Evolutionary conservation across 2,329 filamentous ascomycete genomes (phyloP).

Genomic region (Cladosporium sp.): DNA sequence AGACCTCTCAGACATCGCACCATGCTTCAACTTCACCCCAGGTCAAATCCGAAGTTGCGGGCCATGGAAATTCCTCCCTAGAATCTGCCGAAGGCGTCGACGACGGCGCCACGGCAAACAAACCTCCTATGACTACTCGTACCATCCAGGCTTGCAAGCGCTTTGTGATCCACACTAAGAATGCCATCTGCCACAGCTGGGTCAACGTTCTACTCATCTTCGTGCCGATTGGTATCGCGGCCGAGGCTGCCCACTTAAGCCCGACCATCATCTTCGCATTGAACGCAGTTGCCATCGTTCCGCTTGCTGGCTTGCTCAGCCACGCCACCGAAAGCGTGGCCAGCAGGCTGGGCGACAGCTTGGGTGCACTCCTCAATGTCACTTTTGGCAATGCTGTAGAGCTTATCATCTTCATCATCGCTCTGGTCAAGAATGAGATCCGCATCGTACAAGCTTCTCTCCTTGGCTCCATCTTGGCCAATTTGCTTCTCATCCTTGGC

Average conservation of each 20-base stretch:
- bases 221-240: conserved; percentile 71
- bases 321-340: conserved; percentile 50
- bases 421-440: conserved; percentile 76
- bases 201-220: conserved; percentile 74
- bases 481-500: conserved; percentile 81
- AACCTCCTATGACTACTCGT: conserved; percentile 46
- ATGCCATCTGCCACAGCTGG: conserved; percentile 68
- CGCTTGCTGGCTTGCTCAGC: conserved; percentile 45
- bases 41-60: conserved; percentile 46
- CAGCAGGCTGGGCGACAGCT: conserved; percentile 43
- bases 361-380: conserved; percentile 49
- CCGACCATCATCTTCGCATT: conserved; percentile 46
- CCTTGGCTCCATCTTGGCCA: conserved; percentile 84
- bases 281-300: conserved; percentile 50
- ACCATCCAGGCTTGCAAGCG: conserved; percentile 47
- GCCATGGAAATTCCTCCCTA: conserved; percentile 53
- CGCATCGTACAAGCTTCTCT: conserved; percentile 88
- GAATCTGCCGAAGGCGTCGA: conserved; percentile 28
- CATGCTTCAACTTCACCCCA: conserved; percentile 36
- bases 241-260: conserved; percentile 44
- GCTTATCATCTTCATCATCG: conserved; percentile 62
- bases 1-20: conserved; percentile 18
- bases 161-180: conserved; percentile 52
- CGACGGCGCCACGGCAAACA: conserved; percentile 21
- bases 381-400: conserved; percentile 52